Percentiles rank a stretch among this genome's conserved stretches.
phyloP scores from a whole-genome alignment of 148 eudicot genomes.

The Nyssa sinensis region DNA sequence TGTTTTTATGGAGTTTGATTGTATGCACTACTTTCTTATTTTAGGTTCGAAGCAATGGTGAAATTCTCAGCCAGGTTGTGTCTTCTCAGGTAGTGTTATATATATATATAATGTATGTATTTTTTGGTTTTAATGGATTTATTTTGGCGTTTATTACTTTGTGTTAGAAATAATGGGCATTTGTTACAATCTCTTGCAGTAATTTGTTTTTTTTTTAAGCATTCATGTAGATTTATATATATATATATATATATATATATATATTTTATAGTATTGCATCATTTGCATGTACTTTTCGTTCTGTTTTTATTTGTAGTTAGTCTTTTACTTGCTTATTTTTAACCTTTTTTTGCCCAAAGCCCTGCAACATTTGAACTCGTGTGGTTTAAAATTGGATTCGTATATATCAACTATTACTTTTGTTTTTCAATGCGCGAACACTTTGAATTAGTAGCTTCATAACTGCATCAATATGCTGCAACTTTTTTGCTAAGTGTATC shows the following conservation, averaged over 20 bases:
- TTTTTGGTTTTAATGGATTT: background rate
- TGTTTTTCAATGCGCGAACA: background rate
- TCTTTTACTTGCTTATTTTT: too few species aligned
- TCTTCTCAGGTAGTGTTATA: constrained; percentile 74
- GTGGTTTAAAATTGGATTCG: background rate
- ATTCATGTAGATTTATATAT: too few species aligned
- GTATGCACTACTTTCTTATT: constrained; percentile 6
- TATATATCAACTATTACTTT: background rate
- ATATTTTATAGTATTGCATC: too few species aligned
- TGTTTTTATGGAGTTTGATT: constrained; percentile 15
- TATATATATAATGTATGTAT: background rate
- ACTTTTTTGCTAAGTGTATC: background rate
- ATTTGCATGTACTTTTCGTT: background rate
- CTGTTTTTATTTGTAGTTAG: background rate
- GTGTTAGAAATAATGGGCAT: background rate
- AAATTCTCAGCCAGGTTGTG: constrained; percentile 94
- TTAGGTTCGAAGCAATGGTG: constrained; percentile 86
- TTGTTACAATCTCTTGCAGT: too few species aligned
- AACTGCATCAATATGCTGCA: background rate
- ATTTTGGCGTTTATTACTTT: background rate
- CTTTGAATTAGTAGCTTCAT: background rate
- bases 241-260: too few species aligned
- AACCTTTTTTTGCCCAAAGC: too few species aligned
- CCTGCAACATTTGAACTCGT: background rate
- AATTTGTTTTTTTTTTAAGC: too few species aligned